phyloP scores from a whole-genome alignment of 768 basidiomycete genomes.

The Scleroderma citrinum region DNA sequence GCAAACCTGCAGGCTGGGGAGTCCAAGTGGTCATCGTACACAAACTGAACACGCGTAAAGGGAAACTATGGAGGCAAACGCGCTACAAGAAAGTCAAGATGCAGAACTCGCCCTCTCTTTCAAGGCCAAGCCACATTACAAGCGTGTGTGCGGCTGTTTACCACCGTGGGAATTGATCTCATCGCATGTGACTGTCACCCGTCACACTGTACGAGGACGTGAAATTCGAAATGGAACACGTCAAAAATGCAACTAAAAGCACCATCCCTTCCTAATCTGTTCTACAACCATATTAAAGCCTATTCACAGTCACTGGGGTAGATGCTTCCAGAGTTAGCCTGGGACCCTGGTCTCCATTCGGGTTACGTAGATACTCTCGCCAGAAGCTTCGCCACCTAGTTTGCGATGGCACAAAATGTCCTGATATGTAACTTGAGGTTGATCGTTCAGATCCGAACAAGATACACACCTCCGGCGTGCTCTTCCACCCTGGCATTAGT shows the following conservation, averaged over 20 bases:
- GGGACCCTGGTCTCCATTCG: slow-evolving; percentile 33
- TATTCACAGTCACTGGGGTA: slow-evolving; percentile 31
- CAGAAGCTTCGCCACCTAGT: slow-evolving; percentile 73
- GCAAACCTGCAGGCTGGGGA: slow-evolving; percentile 79
- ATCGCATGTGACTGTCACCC: slow-evolving; percentile 1
- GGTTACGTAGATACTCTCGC: slow-evolving; percentile 55
- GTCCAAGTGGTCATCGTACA: slow-evolving; percentile 67
- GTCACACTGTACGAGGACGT: neutral
- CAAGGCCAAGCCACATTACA: slow-evolving; percentile 2
- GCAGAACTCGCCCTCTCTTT: slow-evolving; percentile 10
- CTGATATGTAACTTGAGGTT: slow-evolving; percentile 30
- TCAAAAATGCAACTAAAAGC: neutral
- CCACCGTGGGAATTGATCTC: slow-evolving; percentile 31
- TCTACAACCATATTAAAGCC: neutral
- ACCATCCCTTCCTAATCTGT: neutral
- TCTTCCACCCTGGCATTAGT: slow-evolving; percentile 57
- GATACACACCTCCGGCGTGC: slow-evolving; percentile 69
- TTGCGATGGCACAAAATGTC: slow-evolving; percentile 81
- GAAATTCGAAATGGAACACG: neutral
- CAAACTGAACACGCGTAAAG: slow-evolving; percentile 23
- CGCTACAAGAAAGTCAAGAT: slow-evolving; percentile 26
- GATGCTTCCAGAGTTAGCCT: slow-evolving; percentile 41
- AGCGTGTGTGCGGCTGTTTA: slow-evolving; percentile 32
- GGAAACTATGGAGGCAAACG: slow-evolving; percentile 16
- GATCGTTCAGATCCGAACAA: neutral